These are phyloP conservation scores for Solanum lycopersicoides DNA, from an alignment of 257 asterid species.

Conservation along the genomic window DNA sequence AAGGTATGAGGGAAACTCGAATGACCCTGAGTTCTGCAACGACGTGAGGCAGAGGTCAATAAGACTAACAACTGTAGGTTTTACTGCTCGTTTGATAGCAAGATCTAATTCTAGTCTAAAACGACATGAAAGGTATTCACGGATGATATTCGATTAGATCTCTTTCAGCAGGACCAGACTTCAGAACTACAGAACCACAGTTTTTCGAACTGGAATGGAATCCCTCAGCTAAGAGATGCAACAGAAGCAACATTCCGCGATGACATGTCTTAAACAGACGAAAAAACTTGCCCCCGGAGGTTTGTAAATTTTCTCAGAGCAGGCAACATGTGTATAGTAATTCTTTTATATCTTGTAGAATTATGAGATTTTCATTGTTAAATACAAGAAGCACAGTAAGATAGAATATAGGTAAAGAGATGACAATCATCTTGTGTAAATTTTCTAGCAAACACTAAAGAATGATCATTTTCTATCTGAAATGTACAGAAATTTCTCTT, in stretches of 20 bases:
- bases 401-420: background rate
- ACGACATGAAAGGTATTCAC: background rate
- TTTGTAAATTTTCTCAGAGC: background rate
- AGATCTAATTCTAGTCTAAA: slow-evolving; percentile 37
- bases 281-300: background rate
- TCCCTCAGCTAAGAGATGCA: background rate
- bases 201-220: slow-evolving; percentile 2
- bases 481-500: background rate
- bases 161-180: background rate
- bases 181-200: background rate
- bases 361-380: background rate
- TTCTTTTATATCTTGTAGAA: background rate
- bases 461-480: background rate
- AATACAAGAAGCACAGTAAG: background rate
- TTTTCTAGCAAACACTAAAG: background rate
- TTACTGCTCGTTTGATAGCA: slow-evolving; percentile 84
- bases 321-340: background rate
- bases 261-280: background rate
- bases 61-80: slow-evolving; percentile 60
- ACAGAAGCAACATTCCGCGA: background rate
- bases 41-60: slow-evolving; percentile 71
- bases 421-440: background rate
- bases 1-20: slow-evolving; percentile 53
- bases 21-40: slow-evolving; percentile 59
- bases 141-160: slow-evolving; percentile 4